Base-by-base conservation (phyloP, 768 basidiomycete species). In the Floccularia luteovirens region DNA sequence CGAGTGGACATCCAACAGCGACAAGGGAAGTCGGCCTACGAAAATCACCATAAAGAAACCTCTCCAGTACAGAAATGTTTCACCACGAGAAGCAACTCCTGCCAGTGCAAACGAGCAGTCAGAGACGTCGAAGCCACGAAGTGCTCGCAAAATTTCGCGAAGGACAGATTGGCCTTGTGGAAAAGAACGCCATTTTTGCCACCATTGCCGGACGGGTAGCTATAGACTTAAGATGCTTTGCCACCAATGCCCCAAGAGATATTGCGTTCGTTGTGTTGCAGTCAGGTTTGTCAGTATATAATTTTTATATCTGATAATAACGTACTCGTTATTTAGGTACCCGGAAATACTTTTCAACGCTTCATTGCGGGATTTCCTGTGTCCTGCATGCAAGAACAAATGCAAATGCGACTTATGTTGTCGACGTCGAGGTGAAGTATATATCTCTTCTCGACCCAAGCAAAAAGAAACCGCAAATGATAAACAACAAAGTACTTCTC, bases 351-450 rank as follows among this genome's bases (percentile, higher is more conserved):
- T 14, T 14, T 28, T 28, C 27, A 14, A 8, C 14, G 10, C 10
- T 28, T 8, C 8, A 28, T 28, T 28, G 8, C 27, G 10, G 10
- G 14, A 14, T n/a, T n/a, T n/a, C 27, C 14, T 14, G 8, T 45
- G 43, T 22, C 43, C 43, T 3, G 8, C 11, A 10, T 45, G 43
- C 22, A 17, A 17, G n/a, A 27, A 41, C 13, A 23, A 24, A 16
- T 45, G 43, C 21, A 45, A 36, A 24, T 45, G 43, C 24, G 43
- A 45, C 6, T 3, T 21, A 11, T 45, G 43, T 30, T 30, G 36
- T 2, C 39, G 43, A 19, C 39, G 37, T 22, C 43, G 43, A 3
- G 43, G 43, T 21, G 43, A 45, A 22, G 43, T 30, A 3, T 45
- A 39, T 22, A 31, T 45, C 14, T 34, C 32, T 24, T 28, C 27